Conservation (phyloP, 1,139 yeast genomes). For the Saccharomycopsis crataegensis region DNA sequence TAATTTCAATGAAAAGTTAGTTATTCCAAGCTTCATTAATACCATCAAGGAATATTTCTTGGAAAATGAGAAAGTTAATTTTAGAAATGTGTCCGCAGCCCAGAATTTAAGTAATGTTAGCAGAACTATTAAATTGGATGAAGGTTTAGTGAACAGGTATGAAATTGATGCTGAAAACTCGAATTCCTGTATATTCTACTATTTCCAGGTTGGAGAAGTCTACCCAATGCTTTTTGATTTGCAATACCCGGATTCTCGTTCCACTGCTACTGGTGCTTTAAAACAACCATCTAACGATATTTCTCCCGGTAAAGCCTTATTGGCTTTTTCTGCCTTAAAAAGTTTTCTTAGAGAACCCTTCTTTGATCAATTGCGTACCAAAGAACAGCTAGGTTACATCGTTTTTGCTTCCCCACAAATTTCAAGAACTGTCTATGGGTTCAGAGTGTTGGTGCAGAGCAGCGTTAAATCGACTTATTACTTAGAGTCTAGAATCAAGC, state of each 20-base stretch:
- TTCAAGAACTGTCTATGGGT: constrained; percentile 61
- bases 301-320: neutral
- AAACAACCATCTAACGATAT: constrained; percentile 1
- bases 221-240: neutral
- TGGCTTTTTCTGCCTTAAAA: constrained; percentile 31
- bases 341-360: constrained; percentile 81
- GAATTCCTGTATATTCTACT: constrained; percentile 80
- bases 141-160: constrained; percentile 36
- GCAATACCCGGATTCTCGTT: neutral
- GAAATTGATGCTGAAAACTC: constrained; percentile 66
- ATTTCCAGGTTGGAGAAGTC: constrained; percentile 56
- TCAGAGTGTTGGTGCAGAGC: constrained; percentile 77
- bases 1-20: constrained; percentile 36
- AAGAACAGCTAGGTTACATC: constrained; percentile 86
- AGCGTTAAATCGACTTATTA: constrained; percentile 63
- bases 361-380: constrained; percentile 81
- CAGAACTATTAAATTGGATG: constrained; percentile 43
- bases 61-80: constrained; percentile 1
- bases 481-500: constrained; percentile 69
- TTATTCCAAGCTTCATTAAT: neutral
- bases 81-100: neutral
- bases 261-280: constrained; percentile 23
- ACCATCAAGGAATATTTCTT: constrained; percentile 1
- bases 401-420: constrained; percentile 72
- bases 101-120: constrained; percentile 1